These are phyloP conservation scores for Sonneratia caseolaris DNA, from an alignment of 345 rosid genomes.

Conservation along the genomic window DNA sequence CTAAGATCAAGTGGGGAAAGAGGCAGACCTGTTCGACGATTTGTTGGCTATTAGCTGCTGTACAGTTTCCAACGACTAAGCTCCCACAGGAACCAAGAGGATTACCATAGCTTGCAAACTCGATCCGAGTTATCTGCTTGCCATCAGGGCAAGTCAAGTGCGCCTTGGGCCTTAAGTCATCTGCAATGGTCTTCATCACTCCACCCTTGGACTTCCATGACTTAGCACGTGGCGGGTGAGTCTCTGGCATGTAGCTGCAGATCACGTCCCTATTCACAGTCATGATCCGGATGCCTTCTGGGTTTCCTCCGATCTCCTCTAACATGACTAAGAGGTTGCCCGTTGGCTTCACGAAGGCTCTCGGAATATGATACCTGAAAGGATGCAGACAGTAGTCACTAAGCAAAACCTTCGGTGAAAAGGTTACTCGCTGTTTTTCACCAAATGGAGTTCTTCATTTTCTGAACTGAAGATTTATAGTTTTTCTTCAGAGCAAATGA, in stretches of 20 bases:
- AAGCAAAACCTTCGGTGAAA: too few species aligned
- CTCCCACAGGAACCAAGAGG: slow-evolving; percentile 30
- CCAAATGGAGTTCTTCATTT: neutral
- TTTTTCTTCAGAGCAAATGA: neutral
- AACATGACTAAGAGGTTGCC: slow-evolving; percentile 31
- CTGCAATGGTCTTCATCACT: slow-evolving; percentile 12
- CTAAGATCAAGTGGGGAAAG: neutral
- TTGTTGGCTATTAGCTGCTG: slow-evolving; percentile 17
- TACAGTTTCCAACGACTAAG: slow-evolving; percentile 26
- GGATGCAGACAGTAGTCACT: slow-evolving; percentile 9
- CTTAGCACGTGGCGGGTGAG: slow-evolving; percentile 16
- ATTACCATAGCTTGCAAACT: slow-evolving; percentile 44
- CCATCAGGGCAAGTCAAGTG: slow-evolving; percentile 16
- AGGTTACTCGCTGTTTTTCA: too few species aligned
- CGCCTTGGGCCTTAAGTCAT: slow-evolving; percentile 19
- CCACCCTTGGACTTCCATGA: slow-evolving; percentile 21
- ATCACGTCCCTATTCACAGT: slow-evolving; percentile 31
- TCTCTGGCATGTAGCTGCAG: slow-evolving; percentile 31
- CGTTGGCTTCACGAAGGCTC: slow-evolving; percentile 28
- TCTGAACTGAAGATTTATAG: neutral
- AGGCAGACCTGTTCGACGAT: slow-evolving; percentile 25
- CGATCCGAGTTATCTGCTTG: slow-evolving; percentile 20
- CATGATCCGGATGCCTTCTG: slow-evolving; percentile 22
- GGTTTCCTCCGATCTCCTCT: slow-evolving; percentile 30
- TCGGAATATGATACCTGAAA: slow-evolving; percentile 40